Evolutionary conservation across 768 basidiomycete species (phyloP).

Genomic region (Lyophyllum decastes): DNA sequence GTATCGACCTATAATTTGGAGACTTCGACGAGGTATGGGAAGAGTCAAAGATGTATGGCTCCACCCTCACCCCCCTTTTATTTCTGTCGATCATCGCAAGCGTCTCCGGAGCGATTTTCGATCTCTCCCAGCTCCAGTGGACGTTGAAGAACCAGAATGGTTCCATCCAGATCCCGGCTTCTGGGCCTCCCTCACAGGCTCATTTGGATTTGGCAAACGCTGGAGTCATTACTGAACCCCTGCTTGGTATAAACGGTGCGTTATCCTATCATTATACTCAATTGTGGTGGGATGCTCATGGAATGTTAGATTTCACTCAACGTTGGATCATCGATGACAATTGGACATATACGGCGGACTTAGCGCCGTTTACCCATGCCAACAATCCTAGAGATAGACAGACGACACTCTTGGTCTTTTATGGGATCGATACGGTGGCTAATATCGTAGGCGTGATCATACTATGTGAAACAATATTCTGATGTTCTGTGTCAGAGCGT

Average conservation of each 20-base stretch:
- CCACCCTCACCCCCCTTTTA: background rate
- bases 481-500: slow-evolving; percentile 36
- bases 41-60: slow-evolving; percentile 4
- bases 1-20: background rate
- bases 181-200: slow-evolving; percentile 53
- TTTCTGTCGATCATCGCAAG: background rate
- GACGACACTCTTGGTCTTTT: slow-evolving; percentile 49
- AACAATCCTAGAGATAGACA: slow-evolving; percentile 20
- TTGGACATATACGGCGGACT: slow-evolving; percentile 60
- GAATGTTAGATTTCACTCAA: slow-evolving; percentile 46
- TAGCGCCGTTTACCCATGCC: slow-evolving; percentile 40
- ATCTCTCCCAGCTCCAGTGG: slow-evolving; percentile 50
- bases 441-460: slow-evolving; percentile 43
- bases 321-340: slow-evolving; percentile 58
- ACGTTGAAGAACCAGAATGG: slow-evolving; percentile 55
- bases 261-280: background rate
- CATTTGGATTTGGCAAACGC: slow-evolving; percentile 55
- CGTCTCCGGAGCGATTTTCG: slow-evolving; percentile 31
- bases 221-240: slow-evolving; percentile 54
- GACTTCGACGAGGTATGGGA: background rate
- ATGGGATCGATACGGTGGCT: slow-evolving; percentile 59
- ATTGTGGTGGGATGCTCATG: background rate
- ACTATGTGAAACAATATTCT: background rate
- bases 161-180: slow-evolving; percentile 51
- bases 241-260: slow-evolving; percentile 56